phyloP scores from a whole-genome alignment of 2,329 filamentous ascomycete genomes.

The Fusarium dimerum region DNA sequence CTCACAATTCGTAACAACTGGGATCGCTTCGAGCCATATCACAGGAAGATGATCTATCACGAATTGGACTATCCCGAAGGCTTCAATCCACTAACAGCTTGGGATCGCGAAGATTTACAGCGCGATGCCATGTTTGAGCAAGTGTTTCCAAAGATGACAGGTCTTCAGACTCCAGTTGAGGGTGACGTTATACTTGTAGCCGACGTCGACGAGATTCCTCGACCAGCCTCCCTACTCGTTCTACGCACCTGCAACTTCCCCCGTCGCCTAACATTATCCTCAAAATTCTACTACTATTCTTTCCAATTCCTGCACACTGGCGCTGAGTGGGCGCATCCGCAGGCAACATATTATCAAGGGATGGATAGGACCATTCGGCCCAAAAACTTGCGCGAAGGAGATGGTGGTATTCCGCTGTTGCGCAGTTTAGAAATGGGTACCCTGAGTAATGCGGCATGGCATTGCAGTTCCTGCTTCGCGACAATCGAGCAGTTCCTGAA shows the following conservation, averaged over 20 bases:
- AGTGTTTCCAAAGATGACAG: slow-evolving; percentile 51
- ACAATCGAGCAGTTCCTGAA: slow-evolving; percentile 55
- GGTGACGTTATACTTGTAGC: slow-evolving; percentile 61
- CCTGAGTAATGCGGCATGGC: slow-evolving; percentile 57
- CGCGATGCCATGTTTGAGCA: slow-evolving; percentile 60
- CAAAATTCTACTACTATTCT: slow-evolving; percentile 58
- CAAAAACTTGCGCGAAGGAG: slow-evolving; percentile 52
- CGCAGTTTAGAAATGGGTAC: slow-evolving; percentile 45
- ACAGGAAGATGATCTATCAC: slow-evolving; percentile 63
- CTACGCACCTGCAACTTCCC: slow-evolving; percentile 55
- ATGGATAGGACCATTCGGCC: slow-evolving; percentile 51
- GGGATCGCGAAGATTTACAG: slow-evolving; percentile 55
- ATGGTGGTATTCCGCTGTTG: slow-evolving; percentile 41
- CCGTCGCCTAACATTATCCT: slow-evolving; percentile 51
- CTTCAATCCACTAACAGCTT: slow-evolving; percentile 41
- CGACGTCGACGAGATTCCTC: slow-evolving; percentile 62
- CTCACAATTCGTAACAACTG: slow-evolving; percentile 55
- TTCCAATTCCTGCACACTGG: slow-evolving; percentile 51
- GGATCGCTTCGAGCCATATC: slow-evolving; percentile 52
- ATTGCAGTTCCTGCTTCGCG: slow-evolving; percentile 62
- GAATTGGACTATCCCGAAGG: slow-evolving; percentile 47
- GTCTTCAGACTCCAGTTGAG: slow-evolving; percentile 40
- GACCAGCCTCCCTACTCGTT: slow-evolving; percentile 49
- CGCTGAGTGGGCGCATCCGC: slow-evolving; percentile 55
- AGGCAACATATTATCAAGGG: slow-evolving; percentile 55